Evolutionary conservation across 257 asterid genomes (phyloP).

Genomic region (Paraleonurus japonicus): DNA sequence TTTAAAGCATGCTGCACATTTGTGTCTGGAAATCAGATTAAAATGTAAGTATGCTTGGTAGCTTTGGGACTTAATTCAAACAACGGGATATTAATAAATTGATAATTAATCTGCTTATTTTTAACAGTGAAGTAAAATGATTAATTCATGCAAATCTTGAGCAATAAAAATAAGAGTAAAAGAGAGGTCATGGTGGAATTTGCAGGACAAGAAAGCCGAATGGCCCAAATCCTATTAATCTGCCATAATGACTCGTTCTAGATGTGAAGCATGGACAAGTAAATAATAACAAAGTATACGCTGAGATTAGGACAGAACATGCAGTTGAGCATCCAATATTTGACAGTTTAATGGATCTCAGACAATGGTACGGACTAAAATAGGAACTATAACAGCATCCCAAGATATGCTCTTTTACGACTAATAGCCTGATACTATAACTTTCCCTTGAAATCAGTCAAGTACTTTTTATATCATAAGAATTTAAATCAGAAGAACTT

Average conservation of each 20-base stretch:
- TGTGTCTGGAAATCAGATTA: slow-evolving; percentile 43
- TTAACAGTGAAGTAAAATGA: background rate
- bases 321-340: background rate
- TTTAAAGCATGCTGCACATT: slow-evolving; percentile 58
- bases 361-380: background rate
- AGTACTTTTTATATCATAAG: background rate
- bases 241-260: no score
- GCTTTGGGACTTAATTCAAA: slow-evolving; percentile 1
- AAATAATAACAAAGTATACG: no score
- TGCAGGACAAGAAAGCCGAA: no score
- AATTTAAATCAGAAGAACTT: background rate
- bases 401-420: background rate
- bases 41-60: background rate
- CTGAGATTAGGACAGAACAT: background rate
- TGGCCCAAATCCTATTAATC: no score
- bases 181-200: no score
- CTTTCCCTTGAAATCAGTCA: background rate
- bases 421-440: background rate
- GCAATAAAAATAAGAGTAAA: background rate
- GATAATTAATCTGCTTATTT: background rate
- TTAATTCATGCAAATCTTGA: background rate
- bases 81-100: background rate
- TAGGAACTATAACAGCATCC: no score
- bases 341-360: background rate
- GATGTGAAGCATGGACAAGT: no score